Evolutionary conservation across 257 asterid species (phyloP).

Genomic region (Rehmannia glutinosa): DNA sequence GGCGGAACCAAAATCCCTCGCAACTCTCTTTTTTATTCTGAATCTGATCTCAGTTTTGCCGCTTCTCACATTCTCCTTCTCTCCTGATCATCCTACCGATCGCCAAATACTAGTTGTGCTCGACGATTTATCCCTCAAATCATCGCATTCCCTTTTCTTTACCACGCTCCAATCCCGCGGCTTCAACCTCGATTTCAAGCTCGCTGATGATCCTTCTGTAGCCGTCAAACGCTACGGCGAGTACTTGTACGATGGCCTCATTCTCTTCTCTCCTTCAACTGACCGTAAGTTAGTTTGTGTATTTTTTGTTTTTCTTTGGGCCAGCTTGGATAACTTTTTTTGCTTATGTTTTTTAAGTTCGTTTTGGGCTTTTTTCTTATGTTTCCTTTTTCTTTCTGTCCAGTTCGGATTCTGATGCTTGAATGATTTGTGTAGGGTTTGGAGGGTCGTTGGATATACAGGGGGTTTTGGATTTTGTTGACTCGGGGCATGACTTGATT

Average conservation of each 20-base stretch:
- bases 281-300: constrained; percentile 40
- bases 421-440: constrained; percentile 38
- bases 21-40: constrained; percentile 21
- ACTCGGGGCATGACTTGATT: constrained; percentile 81
- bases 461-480: constrained; percentile 71
- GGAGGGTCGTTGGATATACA: constrained; percentile 79
- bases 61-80: constrained; percentile 40
- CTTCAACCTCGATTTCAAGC: constrained; percentile 72
- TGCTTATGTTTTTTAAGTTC: not conserved
- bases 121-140: constrained; percentile 66
- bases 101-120: constrained; percentile 67
- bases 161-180: constrained; percentile 56
- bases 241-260: constrained; percentile 69
- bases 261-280: constrained; percentile 58
- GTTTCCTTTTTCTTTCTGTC: not conserved
- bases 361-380: too few relatives aligned
- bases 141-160: constrained; percentile 77
- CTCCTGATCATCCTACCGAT: constrained; percentile 55
- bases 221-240: constrained; percentile 66
- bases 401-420: constrained; percentile 10
- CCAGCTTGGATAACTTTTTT: not conserved
- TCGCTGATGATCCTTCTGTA: constrained; percentile 61
- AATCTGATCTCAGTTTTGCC: constrained; percentile 35
- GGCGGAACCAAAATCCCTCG: constrained; percentile 27
- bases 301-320: too few relatives aligned